Base-by-base conservation (phyloP, 2,329 filamentous ascomycete species). In the Paramyrothecium roridum region DNA sequence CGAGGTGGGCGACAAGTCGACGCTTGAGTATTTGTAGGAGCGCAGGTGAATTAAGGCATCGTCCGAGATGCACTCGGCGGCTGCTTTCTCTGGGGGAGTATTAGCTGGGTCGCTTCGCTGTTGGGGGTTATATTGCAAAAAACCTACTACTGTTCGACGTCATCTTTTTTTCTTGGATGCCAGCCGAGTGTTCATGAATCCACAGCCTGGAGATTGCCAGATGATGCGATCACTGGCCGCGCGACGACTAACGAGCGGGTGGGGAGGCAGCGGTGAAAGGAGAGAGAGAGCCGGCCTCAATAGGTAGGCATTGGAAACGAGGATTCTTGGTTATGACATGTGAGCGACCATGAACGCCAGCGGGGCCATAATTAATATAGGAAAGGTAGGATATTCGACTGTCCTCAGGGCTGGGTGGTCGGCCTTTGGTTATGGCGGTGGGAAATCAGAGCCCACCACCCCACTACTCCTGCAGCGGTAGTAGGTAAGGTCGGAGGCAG, bases 1-100 rank as follows among this genome's bases (percentile, higher is more conserved):
- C 55, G 95, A 98, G 57, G 97, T 85, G 59, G 90, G 88, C 52
- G 93, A 97, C 76, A 96, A 93, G 80, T 99, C 95, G 73, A 99
- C 92, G 67, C 89, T 91, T 65, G 92, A 96, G 76, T 99, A 99
- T 71, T 97, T 96, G 86, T 99, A 99, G 57, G 88, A 87, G 75
- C 92, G 95, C 65, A 99, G 87, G 72, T 97, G 93, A 57, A 89
- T 81, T 63, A 99, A 84, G 54, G 91, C 91, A 67, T 98, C 92
- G 66, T 96, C 91, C 26, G 93, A 96, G 63, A 98, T 79, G 73
- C 88, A 89, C 73, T 88, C 86, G 64, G 86, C 84, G 55, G 78
- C 82, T 53, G 86, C 85, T 73, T 76, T 67, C 56, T 65, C 74
- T 74, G 54, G 26, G 50, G 10, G 47, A 43, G 48, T 13, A n/a